These are phyloP conservation scores for Xylariaceae sp. DNA, from an alignment of 2,329 filamentous ascomycete genomes.

Conservation along the genomic window DNA sequence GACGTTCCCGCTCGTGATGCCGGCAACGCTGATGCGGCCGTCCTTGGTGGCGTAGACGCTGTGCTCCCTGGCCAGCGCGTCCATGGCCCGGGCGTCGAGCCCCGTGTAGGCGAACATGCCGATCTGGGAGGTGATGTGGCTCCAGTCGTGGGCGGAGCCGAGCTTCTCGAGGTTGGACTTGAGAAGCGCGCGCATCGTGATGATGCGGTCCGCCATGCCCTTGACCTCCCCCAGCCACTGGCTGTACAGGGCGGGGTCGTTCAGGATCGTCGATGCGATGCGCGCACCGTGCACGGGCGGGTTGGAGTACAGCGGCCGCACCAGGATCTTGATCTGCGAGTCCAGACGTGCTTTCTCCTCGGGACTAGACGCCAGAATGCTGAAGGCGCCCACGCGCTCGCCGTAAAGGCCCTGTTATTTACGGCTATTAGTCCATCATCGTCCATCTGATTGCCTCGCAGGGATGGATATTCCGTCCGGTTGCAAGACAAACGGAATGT, in stretches of 20 bases:
- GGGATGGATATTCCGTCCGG: no score
- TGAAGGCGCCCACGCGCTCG: slow-evolving; percentile 97
- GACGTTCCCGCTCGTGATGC: slow-evolving; percentile 80
- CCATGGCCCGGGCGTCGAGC: slow-evolving; percentile 88
- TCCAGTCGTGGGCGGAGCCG: slow-evolving; percentile 96
- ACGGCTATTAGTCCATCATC: neutral
- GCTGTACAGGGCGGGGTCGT: slow-evolving; percentile 79
- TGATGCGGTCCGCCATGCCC: slow-evolving; percentile 98
- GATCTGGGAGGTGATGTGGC: slow-evolving; percentile 97
- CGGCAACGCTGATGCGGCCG: slow-evolving; percentile 82
- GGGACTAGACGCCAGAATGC: slow-evolving; percentile 78
- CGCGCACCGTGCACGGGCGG: slow-evolving; percentile 95
- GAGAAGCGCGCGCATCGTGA: slow-evolving; percentile 93
- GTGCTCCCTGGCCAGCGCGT: slow-evolving; percentile 87
- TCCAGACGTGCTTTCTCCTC: slow-evolving; percentile 96
- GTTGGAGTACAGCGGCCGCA: slow-evolving; percentile 97
- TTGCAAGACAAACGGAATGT: neutral
- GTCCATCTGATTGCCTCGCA: neutral
- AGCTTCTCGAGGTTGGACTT: slow-evolving; percentile 94
- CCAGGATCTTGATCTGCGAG: slow-evolving; percentile 97
- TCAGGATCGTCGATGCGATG: slow-evolving; percentile 89
- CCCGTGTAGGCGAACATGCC: slow-evolving; percentile 99
- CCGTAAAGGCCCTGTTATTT: slow-evolving; percentile 81
- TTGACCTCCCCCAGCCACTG: slow-evolving; percentile 98
- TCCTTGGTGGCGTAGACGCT: slow-evolving; percentile 97